Percentiles rank a stretch among this genome's conserved stretches.
phyloP scores from a whole-genome alignment of 164 flowering plant species.

The Vitis vinifera region DNA sequence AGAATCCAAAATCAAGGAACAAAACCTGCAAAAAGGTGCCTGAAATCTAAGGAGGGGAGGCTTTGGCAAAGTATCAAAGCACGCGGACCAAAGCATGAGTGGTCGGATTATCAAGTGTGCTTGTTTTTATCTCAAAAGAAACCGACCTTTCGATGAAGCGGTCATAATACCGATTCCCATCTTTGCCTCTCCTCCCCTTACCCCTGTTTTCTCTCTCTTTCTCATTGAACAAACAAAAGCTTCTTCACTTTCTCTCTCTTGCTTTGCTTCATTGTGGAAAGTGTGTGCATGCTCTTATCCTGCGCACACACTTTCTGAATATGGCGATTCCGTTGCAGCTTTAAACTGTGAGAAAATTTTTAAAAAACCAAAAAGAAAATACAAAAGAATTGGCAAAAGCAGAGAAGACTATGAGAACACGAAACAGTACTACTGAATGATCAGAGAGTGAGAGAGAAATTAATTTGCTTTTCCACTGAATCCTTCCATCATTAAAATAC shows the following conservation, averaged over 20 bases:
- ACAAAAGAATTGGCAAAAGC: background rate
- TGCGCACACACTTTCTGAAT: slow-evolving; percentile 33
- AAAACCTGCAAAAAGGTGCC: slow-evolving; percentile 48
- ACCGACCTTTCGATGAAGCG: slow-evolving; percentile 61
- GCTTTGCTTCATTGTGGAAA: slow-evolving; percentile 26
- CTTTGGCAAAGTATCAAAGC: slow-evolving; percentile 43
- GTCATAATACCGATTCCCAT: slow-evolving; percentile 20
- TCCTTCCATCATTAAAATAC: no score
- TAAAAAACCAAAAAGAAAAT: background rate
- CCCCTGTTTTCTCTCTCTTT: background rate
- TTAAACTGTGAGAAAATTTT: slow-evolving; percentile 29
- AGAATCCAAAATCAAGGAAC: slow-evolving; percentile 51
- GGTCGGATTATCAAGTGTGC: slow-evolving; percentile 19
- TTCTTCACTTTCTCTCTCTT: slow-evolving; percentile 6
- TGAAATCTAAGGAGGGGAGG: slow-evolving; percentile 43
- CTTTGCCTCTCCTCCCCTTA: background rate
- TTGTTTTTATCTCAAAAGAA: slow-evolving; percentile 39
- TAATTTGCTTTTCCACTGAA: no score
- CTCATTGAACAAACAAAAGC: slow-evolving; percentile 9
- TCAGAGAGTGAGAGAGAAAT: no score
- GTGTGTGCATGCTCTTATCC: slow-evolving; percentile 45
- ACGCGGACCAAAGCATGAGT: slow-evolving; percentile 51
- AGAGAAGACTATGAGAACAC: slow-evolving; percentile 1
- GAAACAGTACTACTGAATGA: background rate
- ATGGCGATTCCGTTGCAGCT: slow-evolving; percentile 55